Evolutionary conservation across 179 eudicot genomes (phyloP).

Genomic region (Carnegiea gigantea): DNA sequence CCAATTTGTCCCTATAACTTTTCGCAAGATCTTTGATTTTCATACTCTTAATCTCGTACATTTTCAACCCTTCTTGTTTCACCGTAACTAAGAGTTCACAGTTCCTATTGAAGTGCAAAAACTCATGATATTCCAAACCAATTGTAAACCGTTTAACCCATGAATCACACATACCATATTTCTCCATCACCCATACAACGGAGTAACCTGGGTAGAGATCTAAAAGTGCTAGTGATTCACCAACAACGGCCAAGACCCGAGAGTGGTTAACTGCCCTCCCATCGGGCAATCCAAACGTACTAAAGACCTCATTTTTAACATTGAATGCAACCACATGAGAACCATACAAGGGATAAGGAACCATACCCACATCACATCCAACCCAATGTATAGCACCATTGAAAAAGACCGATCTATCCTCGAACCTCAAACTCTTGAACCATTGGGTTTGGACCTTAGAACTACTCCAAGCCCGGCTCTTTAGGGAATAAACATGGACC

Average conservation of each 20-base stretch:
- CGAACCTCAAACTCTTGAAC: conserved; percentile 6
- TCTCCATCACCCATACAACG: conserved; percentile 2
- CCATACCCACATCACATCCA: conserved; percentile 4
- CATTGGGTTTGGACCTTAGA: not conserved
- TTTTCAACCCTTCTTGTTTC: not conserved
- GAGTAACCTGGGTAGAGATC: not conserved
- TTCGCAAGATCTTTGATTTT: not conserved
- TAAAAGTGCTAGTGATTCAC: conserved; percentile 9
- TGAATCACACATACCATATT: not conserved
- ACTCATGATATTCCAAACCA: not conserved
- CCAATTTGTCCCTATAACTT: not conserved
- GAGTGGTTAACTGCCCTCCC: not conserved
- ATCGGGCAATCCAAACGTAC: not conserved
- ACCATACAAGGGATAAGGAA: conserved; percentile 10
- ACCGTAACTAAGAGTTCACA: not conserved
- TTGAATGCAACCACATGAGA: conserved; percentile 8
- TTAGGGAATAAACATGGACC: conserved; percentile 2
- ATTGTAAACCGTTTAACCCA: not conserved
- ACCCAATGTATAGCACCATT: conserved; percentile 11
- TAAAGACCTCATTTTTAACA: conserved; percentile 1
- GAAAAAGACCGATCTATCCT: not conserved
- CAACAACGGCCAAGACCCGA: not conserved
- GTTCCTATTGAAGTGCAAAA: not conserved
- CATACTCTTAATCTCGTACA: not conserved
- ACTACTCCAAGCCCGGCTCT: not conserved